Evolutionary conservation across 2,329 filamentous ascomycete genomes (phyloP), one percentile per base, ranked within the genome.

Genomic region (Phaeosphaeriaceae sp.): DNA sequence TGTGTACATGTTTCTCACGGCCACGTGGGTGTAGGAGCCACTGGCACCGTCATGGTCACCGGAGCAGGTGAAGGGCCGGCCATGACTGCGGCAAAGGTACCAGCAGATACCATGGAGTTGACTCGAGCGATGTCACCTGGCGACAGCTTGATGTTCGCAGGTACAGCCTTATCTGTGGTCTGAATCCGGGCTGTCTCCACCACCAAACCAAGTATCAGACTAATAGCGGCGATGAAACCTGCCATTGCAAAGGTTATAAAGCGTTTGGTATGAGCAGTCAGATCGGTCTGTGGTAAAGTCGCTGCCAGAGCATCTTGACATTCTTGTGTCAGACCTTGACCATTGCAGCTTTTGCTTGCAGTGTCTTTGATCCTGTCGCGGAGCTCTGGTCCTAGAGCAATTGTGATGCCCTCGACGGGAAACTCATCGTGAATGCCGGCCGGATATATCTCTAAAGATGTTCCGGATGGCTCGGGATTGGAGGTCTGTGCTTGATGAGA

Each of bases 321-420:
- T 4, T 28, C 26, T 28, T 28, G 26, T 5, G 26, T 28, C 5
- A 28, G 26, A 28, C 5, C 26, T 28, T 4, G 26, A 28, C 26
- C 26, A 28, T 28, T 28, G 26, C 26, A 28, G 26, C 26, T 28
- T 28, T 28, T 28, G 26, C 26, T 28, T 9, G 26, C 26, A 28
- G 26, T 28, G 26, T 59, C 56, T 42, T 54, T 26, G 24, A 62
- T 59, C 19, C 53, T 19, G 43, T 58, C 54, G 24, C 49, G 24
- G 10, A 65, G 53, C 21, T 60, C 62, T 13, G 59, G 54, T 21
- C 56, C 56, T 23, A 65, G 55, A 11, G 54, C 52, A 6, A 65
- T 46, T 8, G 19, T 54, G 21, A 65, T 50, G 19, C 62, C 62
- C 26, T 60, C 55, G 11, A 48, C 19, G 13, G 62, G 62, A 26